phyloP scores from a whole-genome alignment of 148 eudicot species.

The Limonium bicolor region DNA sequence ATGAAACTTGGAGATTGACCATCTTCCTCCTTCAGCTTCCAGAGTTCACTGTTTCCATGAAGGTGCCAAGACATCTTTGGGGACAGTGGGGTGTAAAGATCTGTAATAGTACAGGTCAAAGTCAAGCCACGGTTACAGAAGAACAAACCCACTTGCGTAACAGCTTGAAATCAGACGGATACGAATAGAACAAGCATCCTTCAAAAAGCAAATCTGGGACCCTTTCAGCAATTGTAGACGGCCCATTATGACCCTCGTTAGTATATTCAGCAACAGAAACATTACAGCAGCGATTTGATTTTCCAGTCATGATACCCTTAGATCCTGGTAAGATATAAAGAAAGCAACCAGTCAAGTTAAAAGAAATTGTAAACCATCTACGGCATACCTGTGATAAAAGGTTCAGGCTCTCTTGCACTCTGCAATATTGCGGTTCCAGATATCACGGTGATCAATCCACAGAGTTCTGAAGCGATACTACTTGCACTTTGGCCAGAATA shows the following conservation, averaged over 20 bases:
- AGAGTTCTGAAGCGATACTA: slow-evolving; percentile 44
- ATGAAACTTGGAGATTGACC: slow-evolving; percentile 8
- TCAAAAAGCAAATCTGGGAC: too few relatives aligned
- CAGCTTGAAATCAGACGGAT: too few relatives aligned
- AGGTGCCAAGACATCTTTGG: slow-evolving; percentile 6
- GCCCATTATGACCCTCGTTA: too few relatives aligned
- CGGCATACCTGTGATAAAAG: slow-evolving; percentile 3
- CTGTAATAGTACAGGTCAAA: not conserved
- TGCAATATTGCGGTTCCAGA: slow-evolving; percentile 57
- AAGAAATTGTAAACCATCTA: not conserved
- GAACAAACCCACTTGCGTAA: not conserved
- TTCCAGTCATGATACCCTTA: too few relatives aligned
- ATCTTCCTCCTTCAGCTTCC: slow-evolving; percentile 5
- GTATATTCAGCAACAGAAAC: too few relatives aligned
- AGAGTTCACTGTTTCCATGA: slow-evolving; percentile 1
- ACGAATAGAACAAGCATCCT: too few relatives aligned
- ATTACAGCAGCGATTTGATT: too few relatives aligned
- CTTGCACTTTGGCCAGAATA: slow-evolving; percentile 61
- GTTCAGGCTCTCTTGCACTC: slow-evolving; percentile 7
- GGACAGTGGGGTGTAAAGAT: slow-evolving; percentile 3
- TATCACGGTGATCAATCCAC: slow-evolving; percentile 60
- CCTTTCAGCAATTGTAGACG: too few relatives aligned
- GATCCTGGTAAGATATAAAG: not conserved
- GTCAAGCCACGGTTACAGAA: not conserved
- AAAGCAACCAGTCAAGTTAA: not conserved